Conservation (phyloP, 2,329 filamentous ascomycete genomes). For the Colletotrichum destructivum region DNA sequence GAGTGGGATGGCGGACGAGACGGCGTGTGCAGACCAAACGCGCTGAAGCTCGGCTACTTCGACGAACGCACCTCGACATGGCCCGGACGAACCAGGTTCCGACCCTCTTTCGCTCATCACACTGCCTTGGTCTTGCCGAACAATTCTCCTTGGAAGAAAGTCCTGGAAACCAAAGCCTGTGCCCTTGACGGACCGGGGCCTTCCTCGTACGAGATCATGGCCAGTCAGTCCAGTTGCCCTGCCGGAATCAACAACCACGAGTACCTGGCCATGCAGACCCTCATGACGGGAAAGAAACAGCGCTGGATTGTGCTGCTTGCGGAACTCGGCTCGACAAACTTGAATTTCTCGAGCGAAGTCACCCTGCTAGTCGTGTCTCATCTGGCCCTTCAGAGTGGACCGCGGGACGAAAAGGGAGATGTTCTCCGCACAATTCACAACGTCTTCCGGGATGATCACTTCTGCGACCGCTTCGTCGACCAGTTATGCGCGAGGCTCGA, state of each 20-base stretch:
- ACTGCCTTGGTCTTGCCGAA: slow-evolving; percentile 56
- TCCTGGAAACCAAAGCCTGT: slow-evolving; percentile 48
- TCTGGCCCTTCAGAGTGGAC: slow-evolving; percentile 70
- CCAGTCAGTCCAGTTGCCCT: slow-evolving; percentile 65
- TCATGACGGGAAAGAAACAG: slow-evolving; percentile 61
- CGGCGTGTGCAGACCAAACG: slow-evolving; percentile 61
- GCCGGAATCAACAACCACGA: slow-evolving; percentile 64
- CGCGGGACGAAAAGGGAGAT: slow-evolving; percentile 49
- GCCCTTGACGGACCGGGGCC: slow-evolving; percentile 55
- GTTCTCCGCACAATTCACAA: slow-evolving; percentile 63
- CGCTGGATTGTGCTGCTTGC: slow-evolving; percentile 66
- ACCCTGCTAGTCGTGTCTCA: slow-evolving; percentile 65
- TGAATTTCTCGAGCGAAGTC: slow-evolving; percentile 73
- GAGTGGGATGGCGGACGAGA: slow-evolving; percentile 47
- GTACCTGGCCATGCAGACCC: slow-evolving; percentile 65
- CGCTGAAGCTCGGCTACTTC: slow-evolving; percentile 63
- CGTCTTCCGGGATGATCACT: slow-evolving; percentile 63
- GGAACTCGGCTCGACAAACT: slow-evolving; percentile 65
- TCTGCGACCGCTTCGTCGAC: slow-evolving; percentile 64
- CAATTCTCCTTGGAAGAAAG: slow-evolving; percentile 53
- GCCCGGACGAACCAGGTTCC: slow-evolving; percentile 49
- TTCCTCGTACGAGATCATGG: slow-evolving; percentile 69
- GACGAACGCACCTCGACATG: slow-evolving; percentile 58
- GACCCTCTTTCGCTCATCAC: slow-evolving; percentile 62
- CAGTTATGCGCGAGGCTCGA: slow-evolving; percentile 62